Conservation (phyloP, 176 grass and related monocot species). For the Elaeis guineensis region DNA sequence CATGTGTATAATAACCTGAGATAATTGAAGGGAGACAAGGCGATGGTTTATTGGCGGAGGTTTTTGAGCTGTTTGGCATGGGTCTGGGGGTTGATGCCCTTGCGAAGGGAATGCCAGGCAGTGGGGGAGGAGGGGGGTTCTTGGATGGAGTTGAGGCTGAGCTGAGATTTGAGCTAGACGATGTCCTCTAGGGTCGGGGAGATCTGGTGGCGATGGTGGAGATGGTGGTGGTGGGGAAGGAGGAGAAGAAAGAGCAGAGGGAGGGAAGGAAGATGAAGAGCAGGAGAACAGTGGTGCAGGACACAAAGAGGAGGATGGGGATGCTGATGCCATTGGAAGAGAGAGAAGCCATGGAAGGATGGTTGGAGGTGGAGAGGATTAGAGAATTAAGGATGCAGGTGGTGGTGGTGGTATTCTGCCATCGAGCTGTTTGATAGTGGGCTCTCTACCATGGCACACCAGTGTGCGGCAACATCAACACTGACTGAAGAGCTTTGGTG, state of each 20-base stretch:
- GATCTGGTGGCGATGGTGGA: conserved; percentile 34
- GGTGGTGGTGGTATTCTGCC: too few species aligned
- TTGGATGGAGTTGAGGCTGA: conserved; percentile 50
- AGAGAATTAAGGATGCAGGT: too few species aligned
- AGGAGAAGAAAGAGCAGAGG: conserved; percentile 36
- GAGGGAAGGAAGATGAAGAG: conserved; percentile 47
- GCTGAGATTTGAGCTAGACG: conserved; percentile 56
- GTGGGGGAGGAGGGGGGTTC: conserved; percentile 23
- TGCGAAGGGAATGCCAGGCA: conserved; percentile 61
- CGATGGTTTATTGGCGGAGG: conserved; percentile 44
- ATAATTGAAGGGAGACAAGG: too few species aligned
- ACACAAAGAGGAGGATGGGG: conserved; percentile 17
- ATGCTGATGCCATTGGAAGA: conserved; percentile 42
- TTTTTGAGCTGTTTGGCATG: conserved; percentile 69
- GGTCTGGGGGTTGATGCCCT: conserved; percentile 92
- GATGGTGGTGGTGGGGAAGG: conserved; percentile 15
- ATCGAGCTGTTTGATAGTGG: too few species aligned
- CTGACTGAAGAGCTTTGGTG: too few species aligned
- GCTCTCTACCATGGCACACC: too few species aligned
- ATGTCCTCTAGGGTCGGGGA: conserved; percentile 50
- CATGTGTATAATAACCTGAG: too few species aligned
- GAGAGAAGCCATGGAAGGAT: not conserved
- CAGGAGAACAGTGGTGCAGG: too few species aligned
- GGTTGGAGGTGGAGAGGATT: too few species aligned
- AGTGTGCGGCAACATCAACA: too few species aligned